phyloP scores from a whole-genome alignment of 768 basidiomycete genomes.

The Leccinum sublutescens region DNA sequence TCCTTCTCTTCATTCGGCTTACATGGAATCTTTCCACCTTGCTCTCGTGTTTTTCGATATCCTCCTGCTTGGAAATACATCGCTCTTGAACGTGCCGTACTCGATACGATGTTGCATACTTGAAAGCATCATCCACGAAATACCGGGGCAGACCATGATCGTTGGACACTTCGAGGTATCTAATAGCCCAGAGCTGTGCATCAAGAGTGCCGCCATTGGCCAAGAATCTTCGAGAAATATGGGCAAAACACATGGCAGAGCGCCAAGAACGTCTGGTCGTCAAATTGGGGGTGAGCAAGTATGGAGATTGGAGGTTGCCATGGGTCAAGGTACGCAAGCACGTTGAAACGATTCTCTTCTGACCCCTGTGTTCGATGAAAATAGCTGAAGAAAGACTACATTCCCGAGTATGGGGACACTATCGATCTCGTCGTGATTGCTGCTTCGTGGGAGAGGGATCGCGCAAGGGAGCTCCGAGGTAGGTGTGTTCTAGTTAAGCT shows the following conservation, averaged over 20 bases:
- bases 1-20: slow-evolving; percentile 42
- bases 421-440: slow-evolving; percentile 78
- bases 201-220: no score
- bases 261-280: slow-evolving; percentile 73
- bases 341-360: slow-evolving; percentile 9
- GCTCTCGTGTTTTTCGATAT: slow-evolving; percentile 89
- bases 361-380: background rate
- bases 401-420: slow-evolving; percentile 78
- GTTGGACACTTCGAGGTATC: no score
- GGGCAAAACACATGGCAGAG: slow-evolving; percentile 50
- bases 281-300: slow-evolving; percentile 67
- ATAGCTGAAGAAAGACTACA: slow-evolving; percentile 82
- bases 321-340: slow-evolving; percentile 70
- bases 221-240: slow-evolving; percentile 40
- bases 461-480: slow-evolving; percentile 79
- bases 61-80: slow-evolving; percentile 61
- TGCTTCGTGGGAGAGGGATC: slow-evolving; percentile 75
- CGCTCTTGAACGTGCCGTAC: slow-evolving; percentile 58
- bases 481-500: slow-evolving; percentile 3
- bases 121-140: slow-evolving; percentile 50
- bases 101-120: slow-evolving; percentile 56
- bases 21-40: slow-evolving; percentile 50
- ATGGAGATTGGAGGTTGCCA: slow-evolving; percentile 60
- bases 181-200: no score
- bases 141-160: slow-evolving; percentile 40